Evolutionary conservation across 176 grass and related monocot species (phyloP).

Genomic region (Cymbopogon citratus): DNA sequence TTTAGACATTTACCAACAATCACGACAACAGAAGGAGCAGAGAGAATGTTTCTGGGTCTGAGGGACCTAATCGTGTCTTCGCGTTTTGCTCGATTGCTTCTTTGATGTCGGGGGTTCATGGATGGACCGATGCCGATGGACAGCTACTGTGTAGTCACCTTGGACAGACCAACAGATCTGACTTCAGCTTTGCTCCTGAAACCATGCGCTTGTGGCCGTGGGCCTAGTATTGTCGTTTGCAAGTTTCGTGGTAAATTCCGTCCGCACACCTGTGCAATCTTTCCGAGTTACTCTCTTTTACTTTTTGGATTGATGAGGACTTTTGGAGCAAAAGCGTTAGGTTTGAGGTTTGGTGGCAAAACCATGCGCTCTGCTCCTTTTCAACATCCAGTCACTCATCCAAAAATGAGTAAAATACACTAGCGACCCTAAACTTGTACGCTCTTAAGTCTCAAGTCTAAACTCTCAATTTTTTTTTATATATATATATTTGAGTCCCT

Average conservation of each 20-base stretch:
- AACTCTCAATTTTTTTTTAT: not conserved
- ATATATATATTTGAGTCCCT: too few species aligned
- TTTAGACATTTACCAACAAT: not conserved
- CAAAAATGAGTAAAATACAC: too few species aligned
- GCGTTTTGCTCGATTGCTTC: not conserved
- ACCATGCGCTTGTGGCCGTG: not conserved
- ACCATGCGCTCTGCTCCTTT: too few species aligned
- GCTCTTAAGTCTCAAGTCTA: too few species aligned
- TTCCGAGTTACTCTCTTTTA: not conserved
- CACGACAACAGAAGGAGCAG: not conserved
- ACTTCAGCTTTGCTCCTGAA: not conserved
- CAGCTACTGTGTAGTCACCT: conserved; percentile 22
- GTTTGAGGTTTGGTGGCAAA: not conserved
- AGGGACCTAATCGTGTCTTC: conserved; percentile 12
- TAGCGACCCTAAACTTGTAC: too few species aligned
- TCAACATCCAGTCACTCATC: too few species aligned
- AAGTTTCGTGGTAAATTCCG: not conserved
- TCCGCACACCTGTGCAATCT: not conserved
- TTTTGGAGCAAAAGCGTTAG: not conserved
- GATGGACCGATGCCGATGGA: not conserved
- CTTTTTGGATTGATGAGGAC: not conserved
- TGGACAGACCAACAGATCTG: conserved; percentile 22
- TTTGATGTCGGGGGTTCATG: conserved; percentile 6
- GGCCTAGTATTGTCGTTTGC: not conserved
- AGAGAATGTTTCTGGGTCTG: conserved; percentile 16